Conservation (phyloP, 2,329 filamentous ascomycete species). For the Colletotrichum salicis region DNA sequence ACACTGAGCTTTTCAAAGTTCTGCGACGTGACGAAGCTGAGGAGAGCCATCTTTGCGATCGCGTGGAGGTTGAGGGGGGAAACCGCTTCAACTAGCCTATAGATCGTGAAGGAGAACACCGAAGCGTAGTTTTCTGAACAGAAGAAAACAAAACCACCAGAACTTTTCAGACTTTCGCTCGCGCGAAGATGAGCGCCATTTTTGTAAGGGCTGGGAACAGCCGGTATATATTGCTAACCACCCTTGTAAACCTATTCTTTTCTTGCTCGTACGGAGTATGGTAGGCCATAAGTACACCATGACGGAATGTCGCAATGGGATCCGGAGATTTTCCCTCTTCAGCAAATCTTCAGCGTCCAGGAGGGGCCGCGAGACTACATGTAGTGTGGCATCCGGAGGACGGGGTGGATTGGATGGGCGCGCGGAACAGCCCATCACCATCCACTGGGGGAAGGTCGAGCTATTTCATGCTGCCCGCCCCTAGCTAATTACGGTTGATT, state of each 20-base stretch:
- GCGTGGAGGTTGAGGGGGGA: too few relatives aligned
- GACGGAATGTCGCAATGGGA: slow-evolving; percentile 5
- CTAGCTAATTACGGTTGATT: neutral
- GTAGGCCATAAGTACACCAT: neutral
- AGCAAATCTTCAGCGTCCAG: neutral
- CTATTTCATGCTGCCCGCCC: neutral
- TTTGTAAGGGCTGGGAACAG: slow-evolving; percentile 2
- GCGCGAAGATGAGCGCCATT: slow-evolving; percentile 14
- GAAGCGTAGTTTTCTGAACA: neutral
- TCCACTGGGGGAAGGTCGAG: neutral
- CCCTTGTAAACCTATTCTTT: neutral
- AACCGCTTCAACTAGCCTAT: neutral
- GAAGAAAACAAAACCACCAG: neutral
- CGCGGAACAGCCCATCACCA: neutral
- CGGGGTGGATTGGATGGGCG: neutral
- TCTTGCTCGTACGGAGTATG: neutral
- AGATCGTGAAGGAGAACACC: neutral
- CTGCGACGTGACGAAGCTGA: neutral
- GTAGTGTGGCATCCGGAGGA: neutral
- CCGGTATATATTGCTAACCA: neutral
- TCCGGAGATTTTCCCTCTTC: neutral
- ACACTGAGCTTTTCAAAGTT: slow-evolving; percentile 3
- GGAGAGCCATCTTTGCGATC: slow-evolving; percentile 13
- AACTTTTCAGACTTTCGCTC: neutral
- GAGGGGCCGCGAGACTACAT: neutral